Evolutionary conservation across 257 asterid species (phyloP).

Genomic region (Penstemon newberryi): DNA sequence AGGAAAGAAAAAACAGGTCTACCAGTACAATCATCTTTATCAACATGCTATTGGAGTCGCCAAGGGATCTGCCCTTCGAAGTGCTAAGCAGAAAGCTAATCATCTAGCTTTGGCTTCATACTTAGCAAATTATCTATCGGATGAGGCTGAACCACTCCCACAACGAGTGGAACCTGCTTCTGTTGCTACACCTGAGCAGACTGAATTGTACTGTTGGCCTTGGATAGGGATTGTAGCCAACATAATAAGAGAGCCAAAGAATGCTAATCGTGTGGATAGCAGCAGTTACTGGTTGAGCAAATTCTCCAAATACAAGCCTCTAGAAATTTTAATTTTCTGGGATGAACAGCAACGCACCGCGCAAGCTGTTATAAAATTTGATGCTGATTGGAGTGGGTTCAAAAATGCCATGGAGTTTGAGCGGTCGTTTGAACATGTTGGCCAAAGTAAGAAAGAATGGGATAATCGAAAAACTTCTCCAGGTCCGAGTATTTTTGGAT

Average conservation of each 20-base stretch:
- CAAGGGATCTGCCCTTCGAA: slow-evolving; percentile 63
- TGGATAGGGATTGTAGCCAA: slow-evolving; percentile 75
- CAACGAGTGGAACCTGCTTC: slow-evolving; percentile 40
- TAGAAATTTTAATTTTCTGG: slow-evolving; percentile 45
- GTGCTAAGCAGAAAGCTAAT: slow-evolving; percentile 70
- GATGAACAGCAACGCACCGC: slow-evolving; percentile 39
- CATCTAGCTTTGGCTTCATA: slow-evolving; percentile 74
- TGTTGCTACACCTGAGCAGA: slow-evolving; percentile 42
- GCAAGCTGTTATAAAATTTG: slow-evolving; percentile 50
- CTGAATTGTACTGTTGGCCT: slow-evolving; percentile 75
- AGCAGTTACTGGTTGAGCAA: slow-evolving; percentile 44
- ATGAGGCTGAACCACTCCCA: slow-evolving; percentile 59
- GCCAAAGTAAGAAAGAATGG: slow-evolving; percentile 57
- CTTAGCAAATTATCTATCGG: slow-evolving; percentile 52
- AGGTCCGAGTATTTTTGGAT: slow-evolving; percentile 50
- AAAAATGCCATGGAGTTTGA: slow-evolving; percentile 65
- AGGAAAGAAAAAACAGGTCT: slow-evolving; percentile 92
- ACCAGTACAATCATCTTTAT: slow-evolving; percentile 75
- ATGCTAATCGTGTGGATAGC: slow-evolving; percentile 32
- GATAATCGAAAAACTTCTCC: slow-evolving; percentile 27
- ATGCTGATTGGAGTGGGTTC: slow-evolving; percentile 62
- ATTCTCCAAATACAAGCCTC: slow-evolving; percentile 52
- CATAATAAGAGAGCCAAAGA: slow-evolving; percentile 38
- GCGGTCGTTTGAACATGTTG: slow-evolving; percentile 50
- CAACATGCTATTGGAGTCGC: slow-evolving; percentile 87